These are phyloP conservation scores for Saprolegnia diclina DNA, from an alignment of 352 stramenopile species.

Conservation along the genomic window DNA sequence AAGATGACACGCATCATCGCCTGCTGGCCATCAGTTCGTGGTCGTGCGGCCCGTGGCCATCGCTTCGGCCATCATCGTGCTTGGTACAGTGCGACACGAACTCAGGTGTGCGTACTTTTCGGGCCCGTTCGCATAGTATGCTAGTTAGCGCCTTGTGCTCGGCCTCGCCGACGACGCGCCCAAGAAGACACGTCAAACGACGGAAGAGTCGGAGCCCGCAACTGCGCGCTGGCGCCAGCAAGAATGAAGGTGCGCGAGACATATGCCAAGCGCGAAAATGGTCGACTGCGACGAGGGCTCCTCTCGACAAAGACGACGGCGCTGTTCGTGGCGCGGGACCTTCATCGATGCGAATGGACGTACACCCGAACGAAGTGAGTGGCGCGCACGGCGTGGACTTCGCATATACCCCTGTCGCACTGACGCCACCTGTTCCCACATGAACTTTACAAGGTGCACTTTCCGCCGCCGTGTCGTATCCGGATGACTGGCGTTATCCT, in stretches of 20 bases:
- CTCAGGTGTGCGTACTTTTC: too few relatives aligned
- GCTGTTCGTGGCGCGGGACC: not conserved
- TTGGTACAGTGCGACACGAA: too few relatives aligned
- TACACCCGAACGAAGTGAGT: not conserved
- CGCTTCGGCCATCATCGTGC: not conserved
- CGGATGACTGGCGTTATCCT: slow-evolving; percentile 1
- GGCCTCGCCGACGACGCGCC: too few relatives aligned
- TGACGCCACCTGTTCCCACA: not conserved
- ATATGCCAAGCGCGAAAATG: too few relatives aligned
- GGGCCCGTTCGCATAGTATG: too few relatives aligned
- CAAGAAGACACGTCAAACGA: too few relatives aligned
- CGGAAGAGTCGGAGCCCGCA: too few relatives aligned
- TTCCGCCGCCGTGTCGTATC: not conserved
- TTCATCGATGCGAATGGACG: not conserved
- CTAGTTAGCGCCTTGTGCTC: too few relatives aligned
- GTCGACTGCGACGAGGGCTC: too few relatives aligned
- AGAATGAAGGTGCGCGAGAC: too few relatives aligned
- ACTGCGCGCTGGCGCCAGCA: too few relatives aligned
- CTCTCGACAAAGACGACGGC: too few relatives aligned
- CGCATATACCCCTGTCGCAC: not conserved
- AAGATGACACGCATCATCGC: not conserved
- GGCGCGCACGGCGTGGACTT: not conserved
- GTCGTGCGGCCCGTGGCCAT: not conserved
- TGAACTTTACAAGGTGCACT: not conserved
- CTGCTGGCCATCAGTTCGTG: not conserved